phyloP scores from a whole-genome alignment of 164 flowering plant genomes.

The Chloranthus sessilifolius region DNA sequence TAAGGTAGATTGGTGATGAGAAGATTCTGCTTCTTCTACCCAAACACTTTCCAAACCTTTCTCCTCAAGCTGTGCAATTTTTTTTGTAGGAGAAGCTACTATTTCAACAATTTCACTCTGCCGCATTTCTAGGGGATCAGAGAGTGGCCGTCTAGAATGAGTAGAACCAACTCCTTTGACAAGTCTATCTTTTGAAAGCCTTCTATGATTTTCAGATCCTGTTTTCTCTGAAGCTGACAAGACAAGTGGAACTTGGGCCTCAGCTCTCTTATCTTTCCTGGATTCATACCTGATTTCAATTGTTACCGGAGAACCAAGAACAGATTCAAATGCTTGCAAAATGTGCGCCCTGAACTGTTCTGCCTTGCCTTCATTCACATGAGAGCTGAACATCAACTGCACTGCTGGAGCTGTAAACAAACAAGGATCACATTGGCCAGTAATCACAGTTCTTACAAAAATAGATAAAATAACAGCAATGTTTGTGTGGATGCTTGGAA shows the following conservation, averaged over 20 bases:
- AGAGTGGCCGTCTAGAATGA: slow-evolving; percentile 17
- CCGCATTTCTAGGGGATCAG: slow-evolving; percentile 23
- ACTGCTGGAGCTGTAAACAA: slow-evolving; percentile 72
- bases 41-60: slow-evolving; percentile 22
- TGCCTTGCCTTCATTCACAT: slow-evolving; percentile 56
- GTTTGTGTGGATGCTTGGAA: not conserved
- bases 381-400: slow-evolving; percentile 73
- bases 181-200: slow-evolving; percentile 20
- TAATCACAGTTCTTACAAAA: slow-evolving; percentile 7
- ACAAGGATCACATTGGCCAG: slow-evolving; percentile 4
- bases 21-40: slow-evolving; percentile 28
- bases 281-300: slow-evolving; percentile 71
- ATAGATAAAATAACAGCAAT: slow-evolving; percentile 1
- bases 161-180: slow-evolving; percentile 20
- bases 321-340: slow-evolving; percentile 84
- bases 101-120: slow-evolving; percentile 78
- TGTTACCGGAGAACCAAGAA: slow-evolving; percentile 70
- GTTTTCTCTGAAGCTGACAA: slow-evolving; percentile 30
- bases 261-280: slow-evolving; percentile 28
- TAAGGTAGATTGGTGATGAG: slow-evolving; percentile 23
- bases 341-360: slow-evolving; percentile 66
- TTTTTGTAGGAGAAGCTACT: slow-evolving; percentile 36
- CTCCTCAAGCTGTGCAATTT: slow-evolving; percentile 17
- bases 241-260: slow-evolving; percentile 23
- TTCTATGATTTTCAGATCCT: slow-evolving; percentile 18